Evolutionary conservation across 768 basidiomycete genomes (phyloP).

Genomic region (Tubosaeta brunneosetosa): DNA sequence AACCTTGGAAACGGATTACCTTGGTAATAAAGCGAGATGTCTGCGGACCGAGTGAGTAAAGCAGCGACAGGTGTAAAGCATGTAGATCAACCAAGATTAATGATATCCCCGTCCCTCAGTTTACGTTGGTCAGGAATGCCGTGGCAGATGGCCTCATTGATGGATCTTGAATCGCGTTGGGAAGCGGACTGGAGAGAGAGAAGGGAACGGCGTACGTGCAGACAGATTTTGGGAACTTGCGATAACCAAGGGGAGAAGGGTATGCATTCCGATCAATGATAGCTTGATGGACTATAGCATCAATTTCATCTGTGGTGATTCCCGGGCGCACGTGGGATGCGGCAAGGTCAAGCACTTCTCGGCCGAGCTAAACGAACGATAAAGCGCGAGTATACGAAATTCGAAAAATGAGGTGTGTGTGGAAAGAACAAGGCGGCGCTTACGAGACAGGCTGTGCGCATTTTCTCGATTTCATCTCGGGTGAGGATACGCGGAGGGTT

Average conservation of each 20-base stretch:
- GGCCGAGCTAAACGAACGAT: constrained; percentile 53
- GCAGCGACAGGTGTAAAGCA: constrained; percentile 4
- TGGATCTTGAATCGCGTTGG: constrained; percentile 46
- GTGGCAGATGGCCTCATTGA: constrained; percentile 97
- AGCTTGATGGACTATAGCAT: constrained; percentile 89
- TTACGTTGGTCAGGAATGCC: constrained; percentile 89
- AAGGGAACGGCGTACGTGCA: constrained; percentile 69
- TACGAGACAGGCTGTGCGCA: constrained; percentile 83
- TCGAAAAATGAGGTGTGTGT: background rate
- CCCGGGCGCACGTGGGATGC: constrained; percentile 87
- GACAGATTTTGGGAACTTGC: constrained; percentile 88
- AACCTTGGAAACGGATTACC: constrained; percentile 39
- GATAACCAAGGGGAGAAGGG: constrained; percentile 91
- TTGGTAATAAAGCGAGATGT: constrained; percentile 75
- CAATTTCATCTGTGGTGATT: constrained; percentile 92
- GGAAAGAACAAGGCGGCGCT: constrained; percentile 28
- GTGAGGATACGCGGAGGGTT: constrained; percentile 63
- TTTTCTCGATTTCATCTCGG: constrained; percentile 78
- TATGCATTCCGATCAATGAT: constrained; percentile 88
- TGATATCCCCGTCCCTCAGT: constrained; percentile 87
- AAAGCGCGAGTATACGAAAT: background rate
- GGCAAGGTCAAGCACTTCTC: constrained; percentile 92
- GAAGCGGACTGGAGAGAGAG: background rate
- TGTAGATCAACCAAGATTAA: constrained; percentile 74
- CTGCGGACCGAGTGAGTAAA: constrained; percentile 36